phyloP scores from a whole-genome alignment of 2,329 filamentous ascomycete genomes.

The Claviceps purpurea region DNA sequence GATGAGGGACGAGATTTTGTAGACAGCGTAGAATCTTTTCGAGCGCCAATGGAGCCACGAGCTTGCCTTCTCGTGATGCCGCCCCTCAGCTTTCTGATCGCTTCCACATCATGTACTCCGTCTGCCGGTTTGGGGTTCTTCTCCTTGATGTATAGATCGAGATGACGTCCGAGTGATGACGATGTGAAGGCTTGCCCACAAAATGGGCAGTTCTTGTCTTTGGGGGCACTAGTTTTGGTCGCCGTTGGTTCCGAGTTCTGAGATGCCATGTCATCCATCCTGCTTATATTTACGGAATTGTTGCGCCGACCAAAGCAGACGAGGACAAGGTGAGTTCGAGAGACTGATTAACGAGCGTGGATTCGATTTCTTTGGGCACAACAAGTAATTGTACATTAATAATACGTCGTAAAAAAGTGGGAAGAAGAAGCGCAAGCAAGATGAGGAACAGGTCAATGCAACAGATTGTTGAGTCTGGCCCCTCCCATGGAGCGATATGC shows the following conservation, averaged over 20 bases:
- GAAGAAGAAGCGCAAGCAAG: neutral
- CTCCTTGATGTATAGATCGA: slow-evolving; percentile 86
- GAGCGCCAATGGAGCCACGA: slow-evolving; percentile 46
- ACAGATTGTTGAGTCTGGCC: slow-evolving; percentile 1
- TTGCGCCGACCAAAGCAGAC: too few relatives aligned
- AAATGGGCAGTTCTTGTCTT: slow-evolving; percentile 82
- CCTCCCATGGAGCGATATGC: slow-evolving; percentile 6
- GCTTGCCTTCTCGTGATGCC: slow-evolving; percentile 79
- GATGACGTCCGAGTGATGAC: slow-evolving; percentile 81
- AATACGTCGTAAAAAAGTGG: neutral
- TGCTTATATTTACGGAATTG: neutral
- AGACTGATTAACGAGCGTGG: slow-evolving; percentile 4
- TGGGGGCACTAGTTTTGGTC: slow-evolving; percentile 37
- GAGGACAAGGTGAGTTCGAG: neutral
- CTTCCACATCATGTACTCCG: slow-evolving; percentile 79
- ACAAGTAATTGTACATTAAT: neutral
- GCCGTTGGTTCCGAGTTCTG: slow-evolving; percentile 25
- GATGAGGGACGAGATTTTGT: slow-evolving; percentile 32
- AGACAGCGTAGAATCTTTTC: slow-evolving; percentile 45
- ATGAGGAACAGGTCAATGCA: neutral
- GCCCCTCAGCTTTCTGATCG: slow-evolving; percentile 71
- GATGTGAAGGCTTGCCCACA: slow-evolving; percentile 86
- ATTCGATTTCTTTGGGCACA: neutral
- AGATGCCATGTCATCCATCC: slow-evolving; percentile 20
- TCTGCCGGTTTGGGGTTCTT: slow-evolving; percentile 83